phyloP scores from a whole-genome alignment of 2,329 filamentous ascomycete genomes.

The Chaetomium sp. region DNA sequence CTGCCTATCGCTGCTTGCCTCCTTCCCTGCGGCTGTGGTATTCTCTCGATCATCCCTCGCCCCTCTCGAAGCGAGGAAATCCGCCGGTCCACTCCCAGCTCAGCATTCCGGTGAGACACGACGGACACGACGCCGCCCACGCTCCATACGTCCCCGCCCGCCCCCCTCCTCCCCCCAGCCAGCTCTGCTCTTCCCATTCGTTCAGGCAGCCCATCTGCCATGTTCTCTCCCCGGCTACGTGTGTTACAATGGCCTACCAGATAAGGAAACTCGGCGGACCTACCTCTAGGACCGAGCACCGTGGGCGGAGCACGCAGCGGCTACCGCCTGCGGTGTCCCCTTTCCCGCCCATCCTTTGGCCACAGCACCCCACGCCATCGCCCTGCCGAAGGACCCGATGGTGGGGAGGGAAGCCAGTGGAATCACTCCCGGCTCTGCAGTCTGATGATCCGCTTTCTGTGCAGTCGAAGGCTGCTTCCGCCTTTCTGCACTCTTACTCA shows the following conservation, averaged over 20 bases:
- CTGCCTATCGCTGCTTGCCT: neutral
- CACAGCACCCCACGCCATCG: constrained; percentile 3
- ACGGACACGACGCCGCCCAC: constrained; percentile 18
- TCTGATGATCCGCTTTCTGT: constrained; percentile 6
- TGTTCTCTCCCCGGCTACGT: constrained; percentile 15
- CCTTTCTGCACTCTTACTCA: constrained; percentile 12
- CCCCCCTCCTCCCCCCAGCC: neutral
- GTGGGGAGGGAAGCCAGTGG: constrained; percentile 26
- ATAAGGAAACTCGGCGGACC: constrained; percentile 16
- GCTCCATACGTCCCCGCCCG: constrained; percentile 10
- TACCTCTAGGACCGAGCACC: neutral
- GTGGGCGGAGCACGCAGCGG: neutral
- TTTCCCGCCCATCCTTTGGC: neutral
- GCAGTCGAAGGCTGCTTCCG: neutral
- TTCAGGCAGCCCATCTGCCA: constrained; percentile 8
- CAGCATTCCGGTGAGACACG: constrained; percentile 13
- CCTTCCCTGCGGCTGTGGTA: neutral
- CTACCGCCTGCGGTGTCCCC: neutral
- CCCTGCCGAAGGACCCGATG: constrained; percentile 15
- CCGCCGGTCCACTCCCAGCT: constrained; percentile 1
- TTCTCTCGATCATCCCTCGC: neutral
- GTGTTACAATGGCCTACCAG: constrained; percentile 18
- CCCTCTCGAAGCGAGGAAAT: neutral
- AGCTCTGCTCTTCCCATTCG: constrained; percentile 18
- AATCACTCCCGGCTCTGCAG: constrained; percentile 28